Evolutionary conservation across 2,329 filamentous ascomycete species (phyloP).

Genomic region (Xylaria polymorpha): DNA sequence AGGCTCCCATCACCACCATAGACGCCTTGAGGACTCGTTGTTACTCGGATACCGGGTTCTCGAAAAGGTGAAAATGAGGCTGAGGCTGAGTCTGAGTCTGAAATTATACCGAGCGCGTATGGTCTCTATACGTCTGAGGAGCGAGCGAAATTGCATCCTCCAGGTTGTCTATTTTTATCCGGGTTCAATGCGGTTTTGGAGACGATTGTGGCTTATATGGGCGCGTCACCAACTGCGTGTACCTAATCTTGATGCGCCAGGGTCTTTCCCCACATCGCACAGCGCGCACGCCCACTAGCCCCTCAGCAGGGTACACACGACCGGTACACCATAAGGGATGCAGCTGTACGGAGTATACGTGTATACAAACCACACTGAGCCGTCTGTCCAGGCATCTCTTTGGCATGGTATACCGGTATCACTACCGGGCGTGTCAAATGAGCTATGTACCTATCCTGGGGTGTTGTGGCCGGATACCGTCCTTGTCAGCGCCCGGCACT

Average conservation of each 20-base stretch:
- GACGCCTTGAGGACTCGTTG: background rate
- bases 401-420: constrained; percentile 4
- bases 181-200: background rate
- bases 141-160: background rate
- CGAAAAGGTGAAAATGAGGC: background rate
- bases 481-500: background rate
- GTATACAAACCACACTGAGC: constrained; percentile 6
- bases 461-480: too few relatives aligned
- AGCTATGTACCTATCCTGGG: background rate
- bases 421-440: constrained; percentile 24
- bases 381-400: background rate
- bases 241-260: constrained; percentile 20
- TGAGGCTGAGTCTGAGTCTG: background rate
- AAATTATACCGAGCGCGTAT: background rate
- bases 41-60: background rate
- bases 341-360: background rate
- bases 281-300: background rate
- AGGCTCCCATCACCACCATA: constrained; percentile 2
- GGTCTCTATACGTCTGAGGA: background rate
- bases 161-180: background rate
- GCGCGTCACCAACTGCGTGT: constrained; percentile 22
- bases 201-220: constrained; percentile 18
- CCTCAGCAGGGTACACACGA: constrained; percentile 1
- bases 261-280: constrained; percentile 25
- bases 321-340: background rate